These are phyloP conservation scores for Lentithecium fluviatile DNA, from an alignment of 495 filamentous ascomycete species.

Conservation along the genomic window DNA sequence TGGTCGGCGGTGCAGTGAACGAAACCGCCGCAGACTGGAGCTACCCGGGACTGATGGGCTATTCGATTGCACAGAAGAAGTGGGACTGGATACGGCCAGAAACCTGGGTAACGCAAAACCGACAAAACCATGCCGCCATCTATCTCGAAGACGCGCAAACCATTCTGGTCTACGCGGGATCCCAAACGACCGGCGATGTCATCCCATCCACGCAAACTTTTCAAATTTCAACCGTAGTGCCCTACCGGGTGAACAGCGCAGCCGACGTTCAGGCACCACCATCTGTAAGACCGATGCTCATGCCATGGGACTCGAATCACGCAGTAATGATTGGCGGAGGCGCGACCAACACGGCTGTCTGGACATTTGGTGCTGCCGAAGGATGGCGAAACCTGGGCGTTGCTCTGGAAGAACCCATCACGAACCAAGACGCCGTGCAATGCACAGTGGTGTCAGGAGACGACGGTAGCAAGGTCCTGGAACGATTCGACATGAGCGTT, in stretches of 20 bases:
- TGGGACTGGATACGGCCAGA: constrained; percentile 69
- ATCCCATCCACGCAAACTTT: constrained; percentile 69
- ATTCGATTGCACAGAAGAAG: constrained; percentile 67
- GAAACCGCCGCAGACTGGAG: constrained; percentile 49
- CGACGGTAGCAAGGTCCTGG: constrained; percentile 80
- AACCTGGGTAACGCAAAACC: constrained; percentile 60
- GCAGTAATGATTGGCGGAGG: constrained; percentile 77
- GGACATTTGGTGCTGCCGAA: constrained; percentile 54
- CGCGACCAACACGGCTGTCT: constrained; percentile 63
- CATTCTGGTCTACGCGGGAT: constrained; percentile 81
- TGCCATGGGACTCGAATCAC: constrained; percentile 71
- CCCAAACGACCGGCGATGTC: constrained; percentile 43
- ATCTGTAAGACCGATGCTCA: constrained; percentile 64
- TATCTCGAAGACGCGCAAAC: constrained; percentile 69
- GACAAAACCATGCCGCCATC: constrained; percentile 69
- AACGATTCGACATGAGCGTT: constrained; percentile 72
- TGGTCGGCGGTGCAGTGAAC: constrained; percentile 72
- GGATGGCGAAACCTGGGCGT: constrained; percentile 67
- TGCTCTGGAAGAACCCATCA: constrained; percentile 57
- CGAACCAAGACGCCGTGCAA: constrained; percentile 55
- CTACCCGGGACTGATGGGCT: constrained; percentile 82
- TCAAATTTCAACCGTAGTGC: constrained; percentile 60
- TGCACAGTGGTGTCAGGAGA: constrained; percentile 64
- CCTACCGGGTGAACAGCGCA: constrained; percentile 57
- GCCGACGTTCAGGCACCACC: constrained; percentile 56